Conservation (phyloP, 179 eudicot species). For the Camellia oleifera region DNA sequence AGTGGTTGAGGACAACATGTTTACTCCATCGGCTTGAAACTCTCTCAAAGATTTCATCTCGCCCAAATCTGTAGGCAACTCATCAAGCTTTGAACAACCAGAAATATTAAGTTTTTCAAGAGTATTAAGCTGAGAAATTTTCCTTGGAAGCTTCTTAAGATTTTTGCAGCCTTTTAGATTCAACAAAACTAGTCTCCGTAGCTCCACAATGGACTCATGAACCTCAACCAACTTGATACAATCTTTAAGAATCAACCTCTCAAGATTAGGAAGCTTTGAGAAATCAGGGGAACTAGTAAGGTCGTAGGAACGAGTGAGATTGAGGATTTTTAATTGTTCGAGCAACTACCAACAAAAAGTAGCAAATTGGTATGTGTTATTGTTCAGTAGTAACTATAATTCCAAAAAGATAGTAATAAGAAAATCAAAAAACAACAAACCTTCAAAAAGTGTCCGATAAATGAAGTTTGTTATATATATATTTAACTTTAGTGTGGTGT, state of each 20-base stretch:
- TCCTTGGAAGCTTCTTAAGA: neutral
- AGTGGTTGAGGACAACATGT: neutral
- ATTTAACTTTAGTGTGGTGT: too few relatives aligned
- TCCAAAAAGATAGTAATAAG: too few relatives aligned
- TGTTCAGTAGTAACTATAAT: too few relatives aligned
- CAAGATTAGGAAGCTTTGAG: slow-evolving; percentile 5
- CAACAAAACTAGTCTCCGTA: neutral
- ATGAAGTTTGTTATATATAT: too few relatives aligned
- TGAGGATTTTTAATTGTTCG: neutral
- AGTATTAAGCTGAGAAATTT: neutral
- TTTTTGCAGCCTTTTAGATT: neutral
- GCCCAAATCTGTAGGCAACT: neutral
- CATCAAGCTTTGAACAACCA: neutral
- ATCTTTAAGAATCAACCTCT: neutral
- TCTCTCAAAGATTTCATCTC: neutral
- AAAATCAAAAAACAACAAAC: too few relatives aligned
- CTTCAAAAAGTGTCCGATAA: too few relatives aligned
- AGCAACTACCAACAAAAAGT: neutral
- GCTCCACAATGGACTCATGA: slow-evolving; percentile 6
- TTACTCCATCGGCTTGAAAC: neutral
- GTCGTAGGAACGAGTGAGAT: neutral
- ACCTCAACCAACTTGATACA: neutral
- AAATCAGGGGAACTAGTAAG: neutral
- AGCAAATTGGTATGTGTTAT: neutral
- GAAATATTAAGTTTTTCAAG: neutral